Conservation (phyloP, 345 rosid genomes). For the Geranium rotundifolium region DNA sequence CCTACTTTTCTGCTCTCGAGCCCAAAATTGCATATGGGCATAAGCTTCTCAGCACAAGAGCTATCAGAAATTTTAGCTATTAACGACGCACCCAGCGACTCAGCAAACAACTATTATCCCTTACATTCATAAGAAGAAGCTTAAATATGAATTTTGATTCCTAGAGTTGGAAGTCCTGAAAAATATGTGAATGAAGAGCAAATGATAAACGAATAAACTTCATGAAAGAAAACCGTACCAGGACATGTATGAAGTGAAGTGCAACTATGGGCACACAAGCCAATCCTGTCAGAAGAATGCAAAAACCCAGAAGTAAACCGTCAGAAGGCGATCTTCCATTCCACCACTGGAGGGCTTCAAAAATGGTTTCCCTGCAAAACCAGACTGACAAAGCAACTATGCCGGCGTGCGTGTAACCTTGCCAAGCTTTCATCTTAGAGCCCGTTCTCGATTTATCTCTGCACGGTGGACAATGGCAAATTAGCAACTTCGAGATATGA, state of each 20-base stretch:
- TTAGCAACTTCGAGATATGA: too few relatives aligned
- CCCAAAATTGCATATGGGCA: too few relatives aligned
- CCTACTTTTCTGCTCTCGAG: too few relatives aligned
- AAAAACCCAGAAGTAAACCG: constrained; percentile 88
- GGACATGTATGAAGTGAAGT: constrained; percentile 81
- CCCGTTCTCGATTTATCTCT: constrained; percentile 76
- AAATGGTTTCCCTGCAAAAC: constrained; percentile 93
- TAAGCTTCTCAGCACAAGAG: too few relatives aligned
- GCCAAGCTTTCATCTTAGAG: constrained; percentile 95
- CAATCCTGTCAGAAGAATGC: constrained; percentile 67
- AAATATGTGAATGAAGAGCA: background rate
- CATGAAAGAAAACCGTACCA: constrained; percentile 38
- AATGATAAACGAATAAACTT: background rate
- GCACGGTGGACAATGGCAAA: constrained; percentile 22
- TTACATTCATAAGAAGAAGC: too few relatives aligned
- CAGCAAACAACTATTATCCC: too few relatives aligned
- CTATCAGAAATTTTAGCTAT: too few relatives aligned
- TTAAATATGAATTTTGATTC: too few relatives aligned
- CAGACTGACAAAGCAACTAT: constrained; percentile 83
- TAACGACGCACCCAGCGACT: too few relatives aligned
- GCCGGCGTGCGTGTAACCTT: constrained; percentile 77
- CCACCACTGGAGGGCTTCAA: constrained; percentile 98
- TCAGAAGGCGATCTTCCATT: constrained; percentile 86
- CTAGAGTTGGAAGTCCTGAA: background rate
- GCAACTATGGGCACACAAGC: constrained; percentile 88